Base-by-base conservation (phyloP, 164 flowering plant species). In the Sextonia rubra region DNA sequence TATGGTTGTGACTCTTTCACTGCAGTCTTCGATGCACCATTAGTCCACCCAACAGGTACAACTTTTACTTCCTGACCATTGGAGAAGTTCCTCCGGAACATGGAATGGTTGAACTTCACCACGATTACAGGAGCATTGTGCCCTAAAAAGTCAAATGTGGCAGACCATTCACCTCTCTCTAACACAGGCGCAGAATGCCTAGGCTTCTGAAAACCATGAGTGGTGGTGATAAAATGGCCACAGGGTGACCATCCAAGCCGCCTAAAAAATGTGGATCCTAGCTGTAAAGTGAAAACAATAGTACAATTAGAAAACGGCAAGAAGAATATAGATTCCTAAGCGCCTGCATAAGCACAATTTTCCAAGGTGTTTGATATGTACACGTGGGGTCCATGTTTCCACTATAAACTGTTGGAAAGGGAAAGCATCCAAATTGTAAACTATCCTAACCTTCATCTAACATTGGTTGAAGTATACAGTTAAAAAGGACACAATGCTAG, bases 181-280 rank as follows among this genome's bases (percentile, higher is more conserved):
- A 96, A 79, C 69, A 93, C 98, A 76, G 99, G 99, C 58, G 98
- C 99, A 65, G 99, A 93, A 80, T 96, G 99, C 78, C 97, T 89
- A 12, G 99, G 99, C 81, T 92, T 96, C 79, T 93, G 99, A 79
- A 90, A 96, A 64, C 99, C 99, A 82, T 93, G 96, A 63, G 99
- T 96, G 0, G 99, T 96, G 47, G 99, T 93, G 71, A 96, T 93
- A 75, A 93, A 96, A 85, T 96, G 98, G 69, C 99, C 99, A 83
- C 98, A 96, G 60, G 98, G 99, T 26, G 99, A 96, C 99, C 98
- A 96, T n/a, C 94, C 99, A 77, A 93, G 97, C 75, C 98, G 87
- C 85, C 99, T 90, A 77, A 96, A 96, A 82, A 93, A 96, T 73
- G 98, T 96, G 47, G 99, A 92, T 56, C 98, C 99, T 55, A 96